Evolutionary conservation across 2,329 filamentous ascomycete genomes (phyloP).

Genomic region (Alternaria sp.): DNA sequence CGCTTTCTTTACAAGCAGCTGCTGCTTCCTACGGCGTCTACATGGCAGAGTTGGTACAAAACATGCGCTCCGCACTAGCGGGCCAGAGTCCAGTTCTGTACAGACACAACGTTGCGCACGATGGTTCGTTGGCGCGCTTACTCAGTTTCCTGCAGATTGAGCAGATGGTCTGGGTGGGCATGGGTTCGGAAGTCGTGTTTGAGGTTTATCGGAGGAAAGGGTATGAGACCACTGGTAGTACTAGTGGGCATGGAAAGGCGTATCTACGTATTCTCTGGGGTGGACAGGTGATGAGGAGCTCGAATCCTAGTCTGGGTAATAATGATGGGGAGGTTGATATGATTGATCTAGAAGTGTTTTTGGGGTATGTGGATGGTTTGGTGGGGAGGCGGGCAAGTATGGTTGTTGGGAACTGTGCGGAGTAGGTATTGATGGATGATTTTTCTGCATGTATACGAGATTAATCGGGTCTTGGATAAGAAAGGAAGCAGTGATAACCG

Average conservation of each 20-base stretch:
- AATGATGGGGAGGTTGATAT: slow-evolving; percentile 65
- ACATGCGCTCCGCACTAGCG: slow-evolving; percentile 60
- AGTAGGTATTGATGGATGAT: neutral
- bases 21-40: slow-evolving; percentile 72
- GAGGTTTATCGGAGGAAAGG: slow-evolving; percentile 62
- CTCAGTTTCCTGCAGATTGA: slow-evolving; percentile 75
- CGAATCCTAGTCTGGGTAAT: slow-evolving; percentile 66
- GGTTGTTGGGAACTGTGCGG: slow-evolving; percentile 48
- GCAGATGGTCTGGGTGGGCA: slow-evolving; percentile 82
- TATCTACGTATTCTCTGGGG: slow-evolving; percentile 75
- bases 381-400: slow-evolving; percentile 61
- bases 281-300: slow-evolving; percentile 70
- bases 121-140: slow-evolving; percentile 72
- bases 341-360: slow-evolving; percentile 68
- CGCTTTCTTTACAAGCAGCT: slow-evolving; percentile 67
- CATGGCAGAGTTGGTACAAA: slow-evolving; percentile 71
- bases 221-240: neutral
- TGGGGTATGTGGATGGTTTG: slow-evolving; percentile 75
- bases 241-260: slow-evolving; percentile 10
- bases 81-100: slow-evolving; percentile 57
- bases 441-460: neutral
- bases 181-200: slow-evolving; percentile 80
- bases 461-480: neutral
- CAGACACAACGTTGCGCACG: slow-evolving; percentile 80
- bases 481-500: neutral